Percentiles rank a stretch among this genome's conserved stretches.
Conservation (phyloP, 2,329 filamentous ascomycete species). For the Tolypocladium endophyticum region DNA sequence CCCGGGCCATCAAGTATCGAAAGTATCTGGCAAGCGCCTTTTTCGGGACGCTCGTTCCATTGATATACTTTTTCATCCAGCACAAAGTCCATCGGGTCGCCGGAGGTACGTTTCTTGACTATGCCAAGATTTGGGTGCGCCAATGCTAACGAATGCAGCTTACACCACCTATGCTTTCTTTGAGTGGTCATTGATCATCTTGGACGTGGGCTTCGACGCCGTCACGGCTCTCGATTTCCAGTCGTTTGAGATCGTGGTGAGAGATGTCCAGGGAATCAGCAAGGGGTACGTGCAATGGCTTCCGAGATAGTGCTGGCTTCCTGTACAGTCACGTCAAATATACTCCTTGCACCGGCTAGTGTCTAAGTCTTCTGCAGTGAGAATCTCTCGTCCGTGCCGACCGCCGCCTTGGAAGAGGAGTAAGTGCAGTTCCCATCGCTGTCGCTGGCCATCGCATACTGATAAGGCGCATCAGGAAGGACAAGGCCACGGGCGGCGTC, state of each 20-base stretch:
- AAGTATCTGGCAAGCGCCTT: slow-evolving; percentile 77
- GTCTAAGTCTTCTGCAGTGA: slow-evolving; percentile 39
- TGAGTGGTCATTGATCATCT: slow-evolving; percentile 89
- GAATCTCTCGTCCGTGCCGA: slow-evolving; percentile 33
- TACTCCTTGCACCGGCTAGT: slow-evolving; percentile 13
- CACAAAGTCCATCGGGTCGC: slow-evolving; percentile 93
- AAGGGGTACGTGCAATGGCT: slow-evolving; percentile 99
- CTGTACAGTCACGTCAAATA: slow-evolving; percentile 21
- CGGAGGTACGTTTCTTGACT: slow-evolving; percentile 56
- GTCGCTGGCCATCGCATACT: slow-evolving; percentile 5
- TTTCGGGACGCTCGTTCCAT: slow-evolving; percentile 79
- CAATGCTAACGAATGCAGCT: slow-evolving; percentile 41
- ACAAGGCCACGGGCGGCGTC: slow-evolving; percentile 59
- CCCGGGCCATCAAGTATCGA: slow-evolving; percentile 73
- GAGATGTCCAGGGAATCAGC: slow-evolving; percentile 79
- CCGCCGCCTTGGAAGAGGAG: slow-evolving; percentile 59
- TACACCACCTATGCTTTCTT: slow-evolving; percentile 98
- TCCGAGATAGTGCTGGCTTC: slow-evolving; percentile 59
- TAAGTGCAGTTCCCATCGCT: slow-evolving; percentile 33
- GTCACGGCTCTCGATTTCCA: slow-evolving; percentile 88
- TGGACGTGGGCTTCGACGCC: slow-evolving; percentile 94
- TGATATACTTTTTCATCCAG: slow-evolving; percentile 97
- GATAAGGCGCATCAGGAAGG: slow-evolving; percentile 46
- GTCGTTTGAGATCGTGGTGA: slow-evolving; percentile 76
- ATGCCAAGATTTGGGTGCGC: not conserved